Conservation (phyloP, 2,329 filamentous ascomycete species). For the Colletotrichum liaoningense region DNA sequence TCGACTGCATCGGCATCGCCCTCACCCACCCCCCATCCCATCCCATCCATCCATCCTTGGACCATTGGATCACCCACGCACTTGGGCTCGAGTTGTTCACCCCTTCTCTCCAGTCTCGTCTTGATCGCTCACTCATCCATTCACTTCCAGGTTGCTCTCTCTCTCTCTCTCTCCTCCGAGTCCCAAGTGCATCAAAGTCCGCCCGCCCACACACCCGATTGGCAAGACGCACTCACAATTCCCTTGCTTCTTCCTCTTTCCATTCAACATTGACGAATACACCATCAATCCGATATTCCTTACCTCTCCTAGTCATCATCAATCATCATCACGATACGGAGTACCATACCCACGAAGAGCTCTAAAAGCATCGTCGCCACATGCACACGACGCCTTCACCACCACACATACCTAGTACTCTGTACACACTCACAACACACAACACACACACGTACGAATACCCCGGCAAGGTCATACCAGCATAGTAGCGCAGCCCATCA, state of each 20-base stretch:
- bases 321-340: not conserved
- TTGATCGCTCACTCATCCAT: not conserved
- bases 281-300: not conserved
- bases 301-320: not conserved
- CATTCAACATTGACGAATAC: not conserved
- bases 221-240: not conserved
- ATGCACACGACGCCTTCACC: not conserved
- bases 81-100: not conserved
- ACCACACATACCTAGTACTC: not conserved
- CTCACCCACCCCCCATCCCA: conserved; percentile 7
- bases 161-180: not conserved
- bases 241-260: not conserved
- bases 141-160: not conserved
- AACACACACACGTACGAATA: not conserved
- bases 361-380: not conserved
- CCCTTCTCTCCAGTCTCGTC: not conserved
- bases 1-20: conserved; percentile 8
- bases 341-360: not conserved
- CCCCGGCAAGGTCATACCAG: not conserved
- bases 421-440: not conserved
- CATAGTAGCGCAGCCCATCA: not conserved
- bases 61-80: not conserved
- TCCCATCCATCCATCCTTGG: not conserved
- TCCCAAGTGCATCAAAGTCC: not conserved
- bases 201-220: not conserved